phyloP scores from a whole-genome alignment of 2,329 filamentous ascomycete genomes.

The Xylaria sp. region DNA sequence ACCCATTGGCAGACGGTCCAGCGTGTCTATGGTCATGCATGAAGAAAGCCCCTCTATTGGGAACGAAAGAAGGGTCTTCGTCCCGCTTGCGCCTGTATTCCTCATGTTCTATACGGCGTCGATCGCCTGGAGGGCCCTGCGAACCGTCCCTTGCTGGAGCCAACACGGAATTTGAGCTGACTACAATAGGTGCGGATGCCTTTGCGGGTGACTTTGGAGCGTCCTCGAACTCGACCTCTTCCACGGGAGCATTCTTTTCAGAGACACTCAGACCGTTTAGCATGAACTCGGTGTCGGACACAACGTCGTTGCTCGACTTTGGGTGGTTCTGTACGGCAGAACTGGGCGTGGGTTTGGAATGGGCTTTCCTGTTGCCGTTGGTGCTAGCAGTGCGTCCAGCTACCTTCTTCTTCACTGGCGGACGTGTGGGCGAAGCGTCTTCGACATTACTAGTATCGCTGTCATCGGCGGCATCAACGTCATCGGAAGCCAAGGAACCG shows the following conservation, averaged over 20 bases:
- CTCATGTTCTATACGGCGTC: constrained; percentile 85
- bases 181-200: constrained; percentile 61
- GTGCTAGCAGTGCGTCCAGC: constrained; percentile 47
- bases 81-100: constrained; percentile 90
- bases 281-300: constrained; percentile 68
- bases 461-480: constrained; percentile 67
- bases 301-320: constrained; percentile 52
- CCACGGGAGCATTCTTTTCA: constrained; percentile 54
- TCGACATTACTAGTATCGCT: constrained; percentile 73
- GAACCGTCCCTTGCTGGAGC: constrained; percentile 54
- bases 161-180: constrained; percentile 61
- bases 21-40: constrained; percentile 92
- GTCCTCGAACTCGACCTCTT: constrained; percentile 60
- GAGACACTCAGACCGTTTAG: constrained; percentile 63
- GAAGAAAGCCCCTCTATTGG: constrained; percentile 94
- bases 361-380: constrained; percentile 48
- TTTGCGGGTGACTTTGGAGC: constrained; percentile 53
- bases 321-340: constrained; percentile 47
- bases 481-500: constrained; percentile 70
- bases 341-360: constrained; percentile 43
- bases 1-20: constrained; percentile 80
- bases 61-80: constrained; percentile 91
- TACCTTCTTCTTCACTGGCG: constrained; percentile 46
- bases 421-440: constrained; percentile 62
- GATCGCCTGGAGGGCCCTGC: constrained; percentile 71